Evolutionary conservation across 2,329 filamentous ascomycete species (phyloP).

Genomic region (Sarocladiaceae sp.): DNA sequence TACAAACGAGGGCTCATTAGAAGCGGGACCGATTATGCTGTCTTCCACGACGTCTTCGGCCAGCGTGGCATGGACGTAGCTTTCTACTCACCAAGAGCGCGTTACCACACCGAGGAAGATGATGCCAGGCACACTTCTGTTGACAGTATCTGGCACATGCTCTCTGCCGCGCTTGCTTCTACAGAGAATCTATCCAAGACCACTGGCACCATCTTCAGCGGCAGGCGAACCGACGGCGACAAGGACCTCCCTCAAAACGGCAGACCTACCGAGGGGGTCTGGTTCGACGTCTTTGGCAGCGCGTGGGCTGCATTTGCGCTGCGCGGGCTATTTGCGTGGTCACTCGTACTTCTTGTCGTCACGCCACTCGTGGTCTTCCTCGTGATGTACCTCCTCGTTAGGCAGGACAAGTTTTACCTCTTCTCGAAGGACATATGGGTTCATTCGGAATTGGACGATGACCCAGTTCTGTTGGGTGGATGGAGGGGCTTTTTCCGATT

Average conservation of each 20-base stretch:
- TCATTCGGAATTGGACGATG: conserved; percentile 50
- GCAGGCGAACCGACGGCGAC: conserved; percentile 46
- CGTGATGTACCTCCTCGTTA: conserved; percentile 62
- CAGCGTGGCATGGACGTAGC: conserved; percentile 87
- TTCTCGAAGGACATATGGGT: conserved; percentile 59
- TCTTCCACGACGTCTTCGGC: conserved; percentile 72
- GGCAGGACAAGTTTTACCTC: conserved; percentile 79
- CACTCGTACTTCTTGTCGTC: conserved; percentile 73
- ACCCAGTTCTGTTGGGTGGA: conserved; percentile 62
- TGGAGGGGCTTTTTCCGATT: conserved; percentile 80
- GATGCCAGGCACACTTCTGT: conserved; percentile 71
- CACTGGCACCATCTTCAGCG: conserved; percentile 59
- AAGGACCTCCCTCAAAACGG: conserved; percentile 61
- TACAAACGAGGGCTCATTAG: conserved; percentile 73
- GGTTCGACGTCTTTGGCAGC: conserved; percentile 87
- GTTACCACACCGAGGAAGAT: conserved; percentile 90
- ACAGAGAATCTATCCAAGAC: conserved; percentile 65
- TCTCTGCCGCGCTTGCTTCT: conserved; percentile 74
- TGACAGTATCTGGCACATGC: conserved; percentile 83
- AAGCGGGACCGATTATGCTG: conserved; percentile 83
- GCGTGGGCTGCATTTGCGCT: conserved; percentile 73
- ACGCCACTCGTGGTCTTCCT: conserved; percentile 67
- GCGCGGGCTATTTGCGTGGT: conserved; percentile 81
- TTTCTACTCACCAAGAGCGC: conserved; percentile 77
- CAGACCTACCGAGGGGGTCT: conserved; percentile 65